Base-by-base conservation (phyloP, 2,329 filamentous ascomycete genomes). In the Colletotrichum sp. region DNA sequence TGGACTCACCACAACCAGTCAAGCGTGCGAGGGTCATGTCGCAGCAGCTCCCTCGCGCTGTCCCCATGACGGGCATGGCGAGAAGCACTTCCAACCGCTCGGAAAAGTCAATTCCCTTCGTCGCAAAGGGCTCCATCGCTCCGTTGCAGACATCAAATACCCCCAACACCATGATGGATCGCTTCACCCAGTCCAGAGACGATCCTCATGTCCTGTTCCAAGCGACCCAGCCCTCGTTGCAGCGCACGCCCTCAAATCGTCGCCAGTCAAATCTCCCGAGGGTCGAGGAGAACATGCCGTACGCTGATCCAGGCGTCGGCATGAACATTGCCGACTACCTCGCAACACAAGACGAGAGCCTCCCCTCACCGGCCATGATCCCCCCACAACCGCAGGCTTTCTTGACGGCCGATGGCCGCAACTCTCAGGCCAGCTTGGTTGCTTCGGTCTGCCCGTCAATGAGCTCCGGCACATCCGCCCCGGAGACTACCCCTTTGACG, bases 21-120 rank as follows among this genome's bases (percentile, higher is more conserved):
- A 84, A 84, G 77, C 81, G 82, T 77, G 79, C 79, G 65, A 81
- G 83, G 64, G 83, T 83, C 76, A 82, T 83, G 83, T 83, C 83
- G 34, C 84, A 84, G 65, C 82, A 85, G 71, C 63, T 72, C 68
- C 57, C 71, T 26, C 71, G 71, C 52, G 75, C 75, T 2, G 68
- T 69, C 32, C 65, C 75, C 66, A 77, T 77, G 77, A 68, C 75
- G 21, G 66, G 74, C 64, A 77, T 78, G 77, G 30, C 77, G 12
- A 87, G 88, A 72, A 85, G 83, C 70, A 81, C 82, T 16, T 89
- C 88, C 52, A 86, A 83, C 78, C 82, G 84, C 36, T 87, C 87
- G 12, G 84, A 85, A 30, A 82, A 80, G 66, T 82, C 84, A 32
- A 84, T 84, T 63, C 85, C 86, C 43, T 88, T 87, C 71, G 82